These are phyloP conservation scores for Chaetomium olivaceum DNA, from an alignment of 2,329 filamentous ascomycete species.

Conservation along the genomic window DNA sequence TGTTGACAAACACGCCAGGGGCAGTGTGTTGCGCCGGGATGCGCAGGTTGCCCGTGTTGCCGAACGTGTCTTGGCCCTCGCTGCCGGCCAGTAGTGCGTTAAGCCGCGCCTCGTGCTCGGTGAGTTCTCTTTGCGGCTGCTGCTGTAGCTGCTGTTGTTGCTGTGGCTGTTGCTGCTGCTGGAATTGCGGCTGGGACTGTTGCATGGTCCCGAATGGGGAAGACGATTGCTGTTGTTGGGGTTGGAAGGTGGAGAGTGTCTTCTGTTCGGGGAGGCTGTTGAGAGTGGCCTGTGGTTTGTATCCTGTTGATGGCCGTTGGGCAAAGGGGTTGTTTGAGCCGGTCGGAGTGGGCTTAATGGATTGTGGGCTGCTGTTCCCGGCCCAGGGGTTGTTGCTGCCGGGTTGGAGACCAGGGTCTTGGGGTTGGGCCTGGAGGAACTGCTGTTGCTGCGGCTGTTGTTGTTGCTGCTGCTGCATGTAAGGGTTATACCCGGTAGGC, in stretches of 20 bases:
- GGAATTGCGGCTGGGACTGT: conserved; percentile 48
- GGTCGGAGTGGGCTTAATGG: conserved; percentile 79
- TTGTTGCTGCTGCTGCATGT: conserved; percentile 45
- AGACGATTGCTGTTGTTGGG: conserved; percentile 48
- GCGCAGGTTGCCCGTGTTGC: conserved; percentile 92
- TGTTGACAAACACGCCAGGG: conserved; percentile 95
- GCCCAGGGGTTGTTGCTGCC: conserved; percentile 97
- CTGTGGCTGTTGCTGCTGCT: conserved; percentile 45
- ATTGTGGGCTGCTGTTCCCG: conserved; percentile 58
- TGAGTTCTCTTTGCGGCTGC: conserved; percentile 57
- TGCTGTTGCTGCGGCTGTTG: conserved; percentile 41
- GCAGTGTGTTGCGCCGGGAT: conserved; percentile 96
- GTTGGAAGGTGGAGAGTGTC: conserved; percentile 61
- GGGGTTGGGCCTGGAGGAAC: conserved; percentile 42
- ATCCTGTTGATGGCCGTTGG: conserved; percentile 36
- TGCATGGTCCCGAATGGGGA: conserved; percentile 18
- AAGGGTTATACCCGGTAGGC: conserved; percentile 43
- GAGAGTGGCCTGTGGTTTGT: conserved; percentile 64
- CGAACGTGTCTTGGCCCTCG: conserved; percentile 95
- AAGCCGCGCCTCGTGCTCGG: conserved; percentile 70
- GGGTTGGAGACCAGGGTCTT: conserved; percentile 65
- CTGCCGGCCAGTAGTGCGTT: conserved; percentile 83
- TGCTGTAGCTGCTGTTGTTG: conserved; percentile 43
- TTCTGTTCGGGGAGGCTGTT: conserved; percentile 81
- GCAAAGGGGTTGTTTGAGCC: conserved; percentile 99